Base-by-base conservation (phyloP, 495 filamentous ascomycete genomes). In the Lasiosphaeria ovina region DNA sequence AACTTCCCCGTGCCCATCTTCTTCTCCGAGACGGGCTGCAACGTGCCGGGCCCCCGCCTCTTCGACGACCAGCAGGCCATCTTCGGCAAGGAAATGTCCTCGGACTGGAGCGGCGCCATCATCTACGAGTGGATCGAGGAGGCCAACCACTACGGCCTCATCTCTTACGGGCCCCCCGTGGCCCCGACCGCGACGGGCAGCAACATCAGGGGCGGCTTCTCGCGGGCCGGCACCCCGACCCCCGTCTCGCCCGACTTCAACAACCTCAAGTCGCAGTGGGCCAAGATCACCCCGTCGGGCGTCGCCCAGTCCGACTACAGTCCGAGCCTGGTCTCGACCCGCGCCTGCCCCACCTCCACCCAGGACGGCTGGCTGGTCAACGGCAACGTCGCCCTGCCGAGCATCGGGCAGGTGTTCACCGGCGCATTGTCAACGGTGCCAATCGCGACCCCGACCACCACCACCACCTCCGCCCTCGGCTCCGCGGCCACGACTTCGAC, bases 111-210 rank as follows among this genome's bases (percentile, higher is more conserved):
- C 34, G 92, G 92, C 57, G 77, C 88, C 36, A 92, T 95, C 58
- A 78, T 93, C 62, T 96, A 96, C 73, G 91, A 96, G 72, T 96
- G 91, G 91, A 89, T 96, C 58, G 74, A 92, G 68, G 92, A 95
- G 72, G 77, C 82, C 50, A 96, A 95, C 71, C 74, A 91, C 66
- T 96, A 95, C 69, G 92, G 92, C 55, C 77, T 96, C 40, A 85
- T 96, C 69, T 87, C 81, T 47, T 96, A 96, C 69, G 91, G 89
- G 9, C 77, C 79, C 4, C 69, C 67, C 49, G 76, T 80, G 47
- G 77, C 77, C 51, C 67, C 77, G 7, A 78, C 74, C 17, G 78
- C 63, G 31, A 75, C 80, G 1, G 79, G 78, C 7, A 70, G 75
- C 35, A 79, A 82, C 52, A 74, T 88, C 42, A 76, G 81, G 31